Conservation (phyloP, 192 early-diverging fungal species). For the Powellomyces hirtus region DNA sequence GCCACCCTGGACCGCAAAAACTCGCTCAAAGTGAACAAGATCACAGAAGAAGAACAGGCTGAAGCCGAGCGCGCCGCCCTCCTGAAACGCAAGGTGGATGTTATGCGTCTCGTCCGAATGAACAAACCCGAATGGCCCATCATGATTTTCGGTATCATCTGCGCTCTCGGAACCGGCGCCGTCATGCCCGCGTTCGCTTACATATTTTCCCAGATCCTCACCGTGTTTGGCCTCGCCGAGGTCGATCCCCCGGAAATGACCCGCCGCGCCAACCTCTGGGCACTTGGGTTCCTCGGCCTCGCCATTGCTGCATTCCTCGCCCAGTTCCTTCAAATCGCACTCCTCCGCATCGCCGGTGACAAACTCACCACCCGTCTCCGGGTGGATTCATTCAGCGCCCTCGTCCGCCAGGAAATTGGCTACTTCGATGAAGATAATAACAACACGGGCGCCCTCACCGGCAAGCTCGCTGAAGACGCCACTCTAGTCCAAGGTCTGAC, state of each 20-base stretch:
- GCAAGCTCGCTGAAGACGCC: conserved; percentile 80
- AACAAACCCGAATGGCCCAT: conserved; percentile 40
- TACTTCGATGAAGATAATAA: conserved; percentile 61
- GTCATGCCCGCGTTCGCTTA: conserved; percentile 72
- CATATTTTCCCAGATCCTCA: conserved; percentile 31
- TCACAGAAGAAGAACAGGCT: conserved; percentile 5
- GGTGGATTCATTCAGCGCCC: conserved; percentile 29
- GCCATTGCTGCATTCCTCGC: conserved; percentile 57
- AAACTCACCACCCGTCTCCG: conserved; percentile 41
- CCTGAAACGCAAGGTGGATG: conserved; percentile 6
- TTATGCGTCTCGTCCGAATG: conserved; percentile 39
- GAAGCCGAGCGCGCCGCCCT: not conserved
- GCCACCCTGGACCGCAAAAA: not conserved
- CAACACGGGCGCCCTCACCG: conserved; percentile 72
- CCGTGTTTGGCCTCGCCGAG: conserved; percentile 25
- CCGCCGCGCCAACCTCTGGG: conserved; percentile 53
- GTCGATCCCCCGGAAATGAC: conserved; percentile 24
- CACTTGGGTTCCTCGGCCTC: conserved; percentile 63
- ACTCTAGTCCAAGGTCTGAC: conserved; percentile 56
- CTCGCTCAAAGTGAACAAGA: not conserved
- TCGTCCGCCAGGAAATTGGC: conserved; percentile 48
- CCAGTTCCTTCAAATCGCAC: conserved; percentile 47
- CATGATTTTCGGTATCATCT: conserved; percentile 32
- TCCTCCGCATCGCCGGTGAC: conserved; percentile 38
- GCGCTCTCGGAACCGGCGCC: conserved; percentile 5